Evolutionary conservation across 202 grass and related monocot genomes (phyloP), one percentile per base, ranked within the genome.

Genomic region (Carex arenaria): DNA sequence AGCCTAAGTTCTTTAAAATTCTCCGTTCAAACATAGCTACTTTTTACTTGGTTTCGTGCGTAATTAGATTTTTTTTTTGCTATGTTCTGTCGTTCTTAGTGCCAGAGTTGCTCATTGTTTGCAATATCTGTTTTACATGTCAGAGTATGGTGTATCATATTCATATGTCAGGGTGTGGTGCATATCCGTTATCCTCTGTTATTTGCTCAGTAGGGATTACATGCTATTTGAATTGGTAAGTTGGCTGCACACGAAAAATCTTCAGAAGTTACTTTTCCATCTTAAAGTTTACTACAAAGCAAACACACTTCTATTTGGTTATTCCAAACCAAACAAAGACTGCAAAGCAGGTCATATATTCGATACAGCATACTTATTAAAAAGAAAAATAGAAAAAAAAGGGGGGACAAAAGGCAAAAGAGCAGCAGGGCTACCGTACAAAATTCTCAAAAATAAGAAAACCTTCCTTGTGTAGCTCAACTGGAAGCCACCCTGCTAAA

Each of bases 401-500:
- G 26, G 15, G 0, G 28, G 0, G n/a, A 71, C 10, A 11, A 17
- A 54, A 26, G 13, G 10, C 40, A 72, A 45, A 76, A 7, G 1
- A 54, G 11, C 14, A 36, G 3, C 30, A 57, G 23, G 20, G 15
- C 14, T 59, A 10, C 36, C 40, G 19, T 57, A 34, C 28, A 34
- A 59, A 78, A 57, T 36, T 18, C 47, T 75, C 1, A 18, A 52
- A 31, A 68, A 2, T n/a, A 43, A 52, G 5, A 42, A 59, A 80
- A 19, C 56, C 30, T 22, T 2, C 13, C 10, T 62, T 64, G 40
- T 1, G 8, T 64, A 26, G 61, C 42, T 82, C 43, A 87, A 84
- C 84, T 89, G 67, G 88, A 74, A 63, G 81, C 88, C 75, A 90
- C 86, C 8, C 32, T 10, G 57, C 4, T 51, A 69, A 49, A 71